Conservation (phyloP, 2,329 filamentous ascomycete species). For the Fusarium brevicatenulatum region DNA sequence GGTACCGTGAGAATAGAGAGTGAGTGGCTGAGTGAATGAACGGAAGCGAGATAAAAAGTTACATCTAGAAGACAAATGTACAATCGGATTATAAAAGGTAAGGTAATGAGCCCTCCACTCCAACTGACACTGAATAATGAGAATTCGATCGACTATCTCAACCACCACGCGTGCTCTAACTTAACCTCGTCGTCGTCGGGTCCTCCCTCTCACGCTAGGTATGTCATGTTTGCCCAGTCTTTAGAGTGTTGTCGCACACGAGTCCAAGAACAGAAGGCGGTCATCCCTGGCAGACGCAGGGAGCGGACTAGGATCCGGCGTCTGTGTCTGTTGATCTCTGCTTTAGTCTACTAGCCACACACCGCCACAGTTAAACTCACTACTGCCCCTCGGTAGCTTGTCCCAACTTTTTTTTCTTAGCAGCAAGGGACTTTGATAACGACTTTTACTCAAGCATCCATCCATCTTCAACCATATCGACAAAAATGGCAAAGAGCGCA, state of each 20-base stretch:
- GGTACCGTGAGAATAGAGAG: neutral
- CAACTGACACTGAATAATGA: neutral
- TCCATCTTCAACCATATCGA: constrained; percentile 17
- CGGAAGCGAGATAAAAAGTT: constrained; percentile 4
- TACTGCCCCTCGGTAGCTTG: constrained; percentile 7
- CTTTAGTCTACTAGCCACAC: constrained; percentile 21
- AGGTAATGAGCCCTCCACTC: neutral
- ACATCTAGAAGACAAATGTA: neutral
- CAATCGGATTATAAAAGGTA: neutral
- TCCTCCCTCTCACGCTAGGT: constrained; percentile 31
- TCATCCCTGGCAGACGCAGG: constrained; percentile 30
- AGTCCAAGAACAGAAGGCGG: constrained; percentile 39
- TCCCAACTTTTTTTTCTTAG: constrained; percentile 43
- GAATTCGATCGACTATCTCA: constrained; percentile 14
- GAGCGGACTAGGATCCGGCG: neutral
- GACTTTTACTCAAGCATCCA: constrained; percentile 14
- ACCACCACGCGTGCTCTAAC: constrained; percentile 26
- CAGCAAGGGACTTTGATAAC: constrained; percentile 26
- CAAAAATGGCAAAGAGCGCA: constrained; percentile 85
- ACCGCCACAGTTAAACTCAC: constrained; percentile 23
- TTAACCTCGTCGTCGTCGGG: constrained; percentile 6
- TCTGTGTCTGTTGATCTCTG: neutral
- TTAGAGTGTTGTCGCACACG: constrained; percentile 8
- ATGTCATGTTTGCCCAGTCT: constrained; percentile 41
- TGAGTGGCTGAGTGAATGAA: neutral